A percentile compares a stretch with the other conserved stretches of the same genome.
These are phyloP conservation scores for Smittium mucronatum DNA, from an alignment of 371 early-diverging fungal species.

Conservation along the genomic window DNA sequence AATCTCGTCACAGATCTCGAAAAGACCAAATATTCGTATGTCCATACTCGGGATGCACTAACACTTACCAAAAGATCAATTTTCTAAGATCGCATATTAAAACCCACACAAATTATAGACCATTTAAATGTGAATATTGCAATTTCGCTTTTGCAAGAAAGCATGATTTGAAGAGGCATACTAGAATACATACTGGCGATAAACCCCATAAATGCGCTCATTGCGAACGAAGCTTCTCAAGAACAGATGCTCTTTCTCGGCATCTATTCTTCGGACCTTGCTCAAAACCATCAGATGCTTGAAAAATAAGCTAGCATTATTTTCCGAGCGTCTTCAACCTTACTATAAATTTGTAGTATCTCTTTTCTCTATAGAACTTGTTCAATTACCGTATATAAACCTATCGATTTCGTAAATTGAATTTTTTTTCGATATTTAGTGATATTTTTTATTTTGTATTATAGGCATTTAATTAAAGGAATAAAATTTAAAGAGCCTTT, in stretches of 20 bases:
- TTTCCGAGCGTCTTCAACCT: background rate
- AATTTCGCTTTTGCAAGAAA: conserved; percentile 36
- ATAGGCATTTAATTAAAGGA: too few species aligned
- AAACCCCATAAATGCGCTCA: conserved; percentile 42
- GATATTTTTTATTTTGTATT: too few species aligned
- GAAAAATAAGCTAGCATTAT: background rate
- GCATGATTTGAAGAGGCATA: conserved; percentile 58
- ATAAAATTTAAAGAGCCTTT: too few species aligned
- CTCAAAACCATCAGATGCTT: conserved; percentile 26
- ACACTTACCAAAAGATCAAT: conserved; percentile 59
- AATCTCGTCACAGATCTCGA: too few species aligned
- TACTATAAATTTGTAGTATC: too few species aligned
- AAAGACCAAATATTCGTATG: conserved; percentile 35
- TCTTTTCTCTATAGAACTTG: too few species aligned
- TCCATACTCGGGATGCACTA: conserved; percentile 52
- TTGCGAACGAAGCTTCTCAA: conserved; percentile 29
- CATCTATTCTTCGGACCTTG: conserved; percentile 30
- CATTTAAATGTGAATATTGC: conserved; percentile 37
- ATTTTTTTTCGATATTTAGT: too few species aligned
- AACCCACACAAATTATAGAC: conserved; percentile 60
- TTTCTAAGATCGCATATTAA: conserved; percentile 67
- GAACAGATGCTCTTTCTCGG: conserved; percentile 31
- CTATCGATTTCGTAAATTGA: too few species aligned
- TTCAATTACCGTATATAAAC: too few species aligned
- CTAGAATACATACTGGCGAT: conserved; percentile 54